A percentile compares a stretch with the other conserved stretches of the same genome.
Evolutionary conservation across 352 stramenopile species (phyloP).

Genomic region (Phytophthora parvispora): DNA sequence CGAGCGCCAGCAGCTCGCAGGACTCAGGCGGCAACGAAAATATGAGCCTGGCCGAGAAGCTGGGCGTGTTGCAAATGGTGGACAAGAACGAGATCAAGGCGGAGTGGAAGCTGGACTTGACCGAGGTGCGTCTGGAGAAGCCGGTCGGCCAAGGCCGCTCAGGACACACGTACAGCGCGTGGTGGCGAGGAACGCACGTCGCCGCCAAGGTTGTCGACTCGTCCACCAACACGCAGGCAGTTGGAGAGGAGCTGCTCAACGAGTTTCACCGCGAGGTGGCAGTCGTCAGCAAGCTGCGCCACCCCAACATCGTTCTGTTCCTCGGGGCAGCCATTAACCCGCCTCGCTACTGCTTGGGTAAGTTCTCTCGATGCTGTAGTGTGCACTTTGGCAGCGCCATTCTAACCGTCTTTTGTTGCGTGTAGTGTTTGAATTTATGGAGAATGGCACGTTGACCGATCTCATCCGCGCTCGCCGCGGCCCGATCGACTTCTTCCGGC

Average conservation of each 20-base stretch:
- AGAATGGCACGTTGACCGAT: slow-evolving; percentile 87
- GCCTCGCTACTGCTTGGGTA: slow-evolving; percentile 86
- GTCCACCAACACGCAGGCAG: slow-evolving; percentile 67
- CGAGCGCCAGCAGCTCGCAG: slow-evolving; percentile 22
- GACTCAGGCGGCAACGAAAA: slow-evolving; percentile 29
- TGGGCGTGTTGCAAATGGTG: slow-evolving; percentile 84
- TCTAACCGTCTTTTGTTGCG: neutral
- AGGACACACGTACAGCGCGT: slow-evolving; percentile 82
- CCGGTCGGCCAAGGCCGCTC: slow-evolving; percentile 78
- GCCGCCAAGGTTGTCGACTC: slow-evolving; percentile 85
- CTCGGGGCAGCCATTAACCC: slow-evolving; percentile 82
- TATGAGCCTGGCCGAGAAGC: slow-evolving; percentile 69
- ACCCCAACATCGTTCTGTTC: slow-evolving; percentile 91
- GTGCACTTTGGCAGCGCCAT: neutral
- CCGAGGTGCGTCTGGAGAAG: slow-evolving; percentile 79
- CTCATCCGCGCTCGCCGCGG: slow-evolving; percentile 75
- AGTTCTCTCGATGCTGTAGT: slow-evolving; percentile 11
- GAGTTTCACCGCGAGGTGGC: slow-evolving; percentile 90
- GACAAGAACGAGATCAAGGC: slow-evolving; percentile 89
- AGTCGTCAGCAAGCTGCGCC: slow-evolving; percentile 86
- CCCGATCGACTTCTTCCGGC: slow-evolving; percentile 85
- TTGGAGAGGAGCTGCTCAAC: slow-evolving; percentile 86
- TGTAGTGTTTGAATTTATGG: slow-evolving; percentile 90
- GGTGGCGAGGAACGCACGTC: slow-evolving; percentile 84
- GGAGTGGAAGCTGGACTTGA: slow-evolving; percentile 84